Conservation (phyloP, 2,329 filamentous ascomycete genomes). For the Diaporthe sp. region DNA sequence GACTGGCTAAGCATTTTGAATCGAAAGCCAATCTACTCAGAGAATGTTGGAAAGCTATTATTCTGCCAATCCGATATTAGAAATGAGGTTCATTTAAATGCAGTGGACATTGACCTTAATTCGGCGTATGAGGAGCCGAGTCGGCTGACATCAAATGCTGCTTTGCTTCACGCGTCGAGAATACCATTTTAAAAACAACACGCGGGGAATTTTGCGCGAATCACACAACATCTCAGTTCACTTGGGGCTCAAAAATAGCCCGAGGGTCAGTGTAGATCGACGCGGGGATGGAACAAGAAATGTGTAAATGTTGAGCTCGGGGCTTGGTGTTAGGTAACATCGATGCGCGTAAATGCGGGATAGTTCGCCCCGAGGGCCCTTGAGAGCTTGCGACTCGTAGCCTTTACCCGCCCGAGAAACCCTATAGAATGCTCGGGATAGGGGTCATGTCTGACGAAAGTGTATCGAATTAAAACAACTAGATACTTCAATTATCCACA, state of each 20-base stretch:
- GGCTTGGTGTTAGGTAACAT: constrained; percentile 1
- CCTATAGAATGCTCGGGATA: background rate
- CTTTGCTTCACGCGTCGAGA: background rate
- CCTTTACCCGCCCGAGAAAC: too few species aligned
- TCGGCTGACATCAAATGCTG: background rate
- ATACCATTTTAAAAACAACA: background rate
- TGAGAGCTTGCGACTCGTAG: too few species aligned
- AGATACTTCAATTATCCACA: background rate
- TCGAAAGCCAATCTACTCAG: background rate
- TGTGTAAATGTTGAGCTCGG: background rate
- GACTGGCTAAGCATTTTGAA: background rate
- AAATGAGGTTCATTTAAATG: background rate
- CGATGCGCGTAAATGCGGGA: constrained; percentile 9
- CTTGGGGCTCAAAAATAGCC: background rate
- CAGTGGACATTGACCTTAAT: background rate
- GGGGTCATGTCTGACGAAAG: background rate
- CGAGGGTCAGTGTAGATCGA: background rate
- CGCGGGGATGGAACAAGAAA: background rate
- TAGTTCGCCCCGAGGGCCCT: background rate
- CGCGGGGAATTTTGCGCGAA: background rate
- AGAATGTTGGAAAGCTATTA: background rate
- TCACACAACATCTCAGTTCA: background rate
- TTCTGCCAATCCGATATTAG: background rate
- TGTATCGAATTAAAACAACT: background rate
- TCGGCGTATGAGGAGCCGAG: constrained; percentile 15